These are phyloP conservation scores for Pulveroboletus sp. DNA, from an alignment of 768 basidiomycete species.

Conservation along the genomic window DNA sequence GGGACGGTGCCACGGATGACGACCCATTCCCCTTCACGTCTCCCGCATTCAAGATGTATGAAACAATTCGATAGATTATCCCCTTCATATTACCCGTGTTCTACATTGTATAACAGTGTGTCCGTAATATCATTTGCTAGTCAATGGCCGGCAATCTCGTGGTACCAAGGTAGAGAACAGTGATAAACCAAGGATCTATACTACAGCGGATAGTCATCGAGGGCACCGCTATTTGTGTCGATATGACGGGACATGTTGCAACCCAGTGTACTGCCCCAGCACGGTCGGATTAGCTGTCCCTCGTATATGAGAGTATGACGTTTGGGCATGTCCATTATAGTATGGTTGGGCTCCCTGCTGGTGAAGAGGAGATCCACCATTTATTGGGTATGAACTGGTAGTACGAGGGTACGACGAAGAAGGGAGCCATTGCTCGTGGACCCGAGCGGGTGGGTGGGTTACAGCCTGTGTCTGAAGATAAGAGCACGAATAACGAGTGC, in stretches of 20 bases:
- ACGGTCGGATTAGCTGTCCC: conserved; percentile 13
- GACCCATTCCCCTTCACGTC: conserved; percentile 72
- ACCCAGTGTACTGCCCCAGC: conserved; percentile 23
- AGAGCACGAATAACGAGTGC: neutral
- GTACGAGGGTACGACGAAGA: conserved; percentile 25
- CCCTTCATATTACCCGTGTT: conserved; percentile 23
- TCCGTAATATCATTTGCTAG: conserved; percentile 10
- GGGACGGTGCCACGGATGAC: conserved; percentile 47
- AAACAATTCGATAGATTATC: conserved; percentile 57
- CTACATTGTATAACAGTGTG: conserved; percentile 23
- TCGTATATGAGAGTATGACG: conserved; percentile 28
- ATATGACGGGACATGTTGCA: conserved; percentile 28
- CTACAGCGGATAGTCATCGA: neutral
- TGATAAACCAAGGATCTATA: conserved; percentile 8
- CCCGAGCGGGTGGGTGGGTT: conserved; percentile 12
- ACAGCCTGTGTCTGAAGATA: conserved; percentile 9
- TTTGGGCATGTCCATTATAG: conserved; percentile 22
- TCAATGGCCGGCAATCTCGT: neutral
- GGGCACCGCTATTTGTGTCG: conserved; percentile 23
- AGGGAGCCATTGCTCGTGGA: conserved; percentile 23
- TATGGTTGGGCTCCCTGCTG: conserved; percentile 24
- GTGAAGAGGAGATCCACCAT: conserved; percentile 15
- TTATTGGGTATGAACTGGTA: conserved; percentile 15
- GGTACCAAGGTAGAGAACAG: neutral
- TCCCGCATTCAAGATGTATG: conserved; percentile 68